Evolutionary conservation across 805 yeast genomes (phyloP), one percentile per base, ranked within the genome.

Genomic region (Phaffomyces opuntiae): DNA sequence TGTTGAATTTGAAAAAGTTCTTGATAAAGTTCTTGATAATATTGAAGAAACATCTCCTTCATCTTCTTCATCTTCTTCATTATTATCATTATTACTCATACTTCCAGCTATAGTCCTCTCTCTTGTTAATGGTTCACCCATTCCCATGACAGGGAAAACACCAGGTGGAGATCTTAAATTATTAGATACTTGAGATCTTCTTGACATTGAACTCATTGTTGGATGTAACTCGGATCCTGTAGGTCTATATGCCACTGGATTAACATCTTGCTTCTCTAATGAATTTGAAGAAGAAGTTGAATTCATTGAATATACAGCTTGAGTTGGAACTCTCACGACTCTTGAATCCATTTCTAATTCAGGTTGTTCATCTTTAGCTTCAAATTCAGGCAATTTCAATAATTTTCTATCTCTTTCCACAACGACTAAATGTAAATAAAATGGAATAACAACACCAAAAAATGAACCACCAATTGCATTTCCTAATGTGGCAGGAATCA

Each of bases 331-430:
- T 48, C 86, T 73, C 3, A 85, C 84, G 11, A 86, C 91, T 66
- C 93, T 75, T 6, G 91, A 83, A 61, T 86, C 95, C 68, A 77
- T 73, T 54, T 80, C 81, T 49, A 83, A 64, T 55, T 83, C 85
- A 4, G 95, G 93, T 53, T 83, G 91, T 61, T 86, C 93, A 63
- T 86, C 95, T 53, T 79, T 73, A 44, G 80, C 79, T 36, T 83
- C 91, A 54, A 75, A 84, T 36, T 69, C 65, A 2, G 95, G 95
- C 49, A 86, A 69, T 25, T 80, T 72, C 59, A 85, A 66, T 39
- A 68, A 57, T 51, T 71, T 72, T 62, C 79, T 77, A 65, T 86
- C 95, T 47, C 76, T 66, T 58, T 86, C 95, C 35, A 86, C 87
- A 35, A 79, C 85, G 19, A 76, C 72, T 41, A 87, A 56, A 59